These are phyloP conservation scores for Aspergillus sp. DNA, from an alignment of 2,329 filamentous ascomycete genomes.

Conservation along the genomic window DNA sequence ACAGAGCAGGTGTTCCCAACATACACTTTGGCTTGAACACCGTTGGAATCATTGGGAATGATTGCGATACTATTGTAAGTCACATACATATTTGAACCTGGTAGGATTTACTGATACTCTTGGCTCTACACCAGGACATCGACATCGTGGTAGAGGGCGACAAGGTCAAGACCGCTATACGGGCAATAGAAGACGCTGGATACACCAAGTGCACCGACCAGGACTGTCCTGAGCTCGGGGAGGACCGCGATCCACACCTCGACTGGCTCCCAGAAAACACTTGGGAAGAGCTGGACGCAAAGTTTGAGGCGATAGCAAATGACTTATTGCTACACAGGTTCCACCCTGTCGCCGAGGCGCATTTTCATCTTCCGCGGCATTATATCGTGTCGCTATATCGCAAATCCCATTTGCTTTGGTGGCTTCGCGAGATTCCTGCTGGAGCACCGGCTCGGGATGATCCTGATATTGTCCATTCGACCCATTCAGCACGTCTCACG, in stretches of 20 bases:
- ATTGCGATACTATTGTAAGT: neutral
- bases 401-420: neutral
- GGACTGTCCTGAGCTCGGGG: neutral
- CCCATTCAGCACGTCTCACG: too few species aligned
- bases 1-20: neutral
- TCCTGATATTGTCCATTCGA: neutral
- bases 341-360: neutral
- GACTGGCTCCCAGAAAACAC: neutral
- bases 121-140: neutral
- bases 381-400: neutral
- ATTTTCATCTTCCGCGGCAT: neutral
- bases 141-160: neutral
- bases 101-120: too few species aligned
- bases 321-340: neutral
- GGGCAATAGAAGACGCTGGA: neutral
- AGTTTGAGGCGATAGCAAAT: neutral
- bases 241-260: neutral
- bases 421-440: neutral
- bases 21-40: neutral
- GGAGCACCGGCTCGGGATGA: neutral
- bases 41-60: neutral
- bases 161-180: neutral
- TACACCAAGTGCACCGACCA: neutral
- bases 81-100: too few species aligned
- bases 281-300: neutral